Percentiles rank a stretch among this genome's conserved stretches.
Evolutionary conservation across 106 monocot species (phyloP).

Genomic region (Triglochin maritima): DNA sequence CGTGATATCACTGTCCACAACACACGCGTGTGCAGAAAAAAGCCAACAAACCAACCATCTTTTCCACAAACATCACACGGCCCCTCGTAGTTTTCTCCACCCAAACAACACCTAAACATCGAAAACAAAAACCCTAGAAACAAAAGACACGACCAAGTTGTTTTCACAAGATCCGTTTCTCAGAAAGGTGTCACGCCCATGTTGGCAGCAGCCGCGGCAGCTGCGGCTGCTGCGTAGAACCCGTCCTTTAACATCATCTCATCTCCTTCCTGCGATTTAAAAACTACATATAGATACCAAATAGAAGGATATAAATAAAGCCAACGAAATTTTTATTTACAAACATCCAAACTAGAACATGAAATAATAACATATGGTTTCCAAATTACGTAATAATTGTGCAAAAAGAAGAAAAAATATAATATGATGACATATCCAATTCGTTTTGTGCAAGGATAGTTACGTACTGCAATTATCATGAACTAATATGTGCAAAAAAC

Average conservation of each 20-base stretch:
- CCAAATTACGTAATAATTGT: too few species aligned
- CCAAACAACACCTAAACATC: too few species aligned
- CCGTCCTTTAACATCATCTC: conserved; percentile 78
- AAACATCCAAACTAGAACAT: too few species aligned
- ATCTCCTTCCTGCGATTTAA: conserved; percentile 30
- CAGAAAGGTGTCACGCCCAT: conserved; percentile 78
- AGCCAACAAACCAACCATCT: conserved; percentile 1
- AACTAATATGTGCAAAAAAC: background rate
- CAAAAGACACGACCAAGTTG: too few species aligned
- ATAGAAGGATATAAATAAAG: background rate
- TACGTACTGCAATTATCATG: background rate
- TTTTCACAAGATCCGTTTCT: background rate
- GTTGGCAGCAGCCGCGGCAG: conserved; percentile 57
- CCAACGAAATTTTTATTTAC: too few species aligned
- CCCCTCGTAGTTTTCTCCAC: too few species aligned
- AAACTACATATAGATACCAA: background rate
- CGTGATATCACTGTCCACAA: background rate
- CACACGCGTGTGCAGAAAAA: conserved; percentile 2
- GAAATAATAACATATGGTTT: too few species aligned
- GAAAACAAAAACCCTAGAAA: too few species aligned
- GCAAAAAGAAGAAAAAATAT: too few species aligned
- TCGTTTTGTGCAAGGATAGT: background rate
- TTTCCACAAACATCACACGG: background rate
- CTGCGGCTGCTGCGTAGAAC: conserved; percentile 59
- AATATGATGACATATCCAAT: background rate